Evolutionary conservation across 2,329 filamentous ascomycete genomes (phyloP).

Genomic region (Colletotrichum abscissum): DNA sequence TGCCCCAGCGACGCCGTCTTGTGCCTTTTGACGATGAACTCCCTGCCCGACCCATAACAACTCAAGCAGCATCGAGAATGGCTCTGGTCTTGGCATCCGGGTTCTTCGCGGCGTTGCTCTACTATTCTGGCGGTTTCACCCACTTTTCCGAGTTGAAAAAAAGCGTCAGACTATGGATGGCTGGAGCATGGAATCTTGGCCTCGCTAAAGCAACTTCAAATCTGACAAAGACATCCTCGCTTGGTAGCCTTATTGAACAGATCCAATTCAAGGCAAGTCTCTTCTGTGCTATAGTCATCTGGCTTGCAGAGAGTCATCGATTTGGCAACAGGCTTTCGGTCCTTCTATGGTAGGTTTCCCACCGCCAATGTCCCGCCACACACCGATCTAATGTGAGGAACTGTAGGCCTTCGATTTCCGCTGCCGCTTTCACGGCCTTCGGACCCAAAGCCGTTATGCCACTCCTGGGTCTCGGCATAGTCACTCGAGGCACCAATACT

Average conservation of each 20-base stretch:
- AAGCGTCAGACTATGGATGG: not conserved
- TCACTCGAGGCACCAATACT: not conserved
- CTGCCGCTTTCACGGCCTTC: not conserved
- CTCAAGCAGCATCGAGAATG: not conserved
- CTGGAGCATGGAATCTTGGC: not conserved
- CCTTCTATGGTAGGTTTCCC: not conserved
- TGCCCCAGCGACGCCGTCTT: not conserved
- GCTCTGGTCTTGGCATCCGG: not conserved
- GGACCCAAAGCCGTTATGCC: conserved; percentile 15
- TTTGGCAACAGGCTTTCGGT: not conserved
- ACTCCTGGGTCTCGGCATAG: not conserved
- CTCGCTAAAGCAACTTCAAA: not conserved
- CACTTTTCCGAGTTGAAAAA: not conserved
- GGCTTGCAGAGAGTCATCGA: conserved; percentile 3
- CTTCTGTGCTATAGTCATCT: not conserved
- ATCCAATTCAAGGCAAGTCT: conserved; percentile 12
- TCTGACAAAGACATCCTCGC: not conserved
- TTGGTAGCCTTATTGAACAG: not conserved
- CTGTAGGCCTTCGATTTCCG: not conserved
- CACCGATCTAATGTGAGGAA: not conserved
- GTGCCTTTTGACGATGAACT: conserved; percentile 21
- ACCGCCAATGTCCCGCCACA: not conserved
- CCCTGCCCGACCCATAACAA: not conserved
- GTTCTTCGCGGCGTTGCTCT: not conserved
- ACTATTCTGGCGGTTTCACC: not conserved